phyloP scores from a whole-genome alignment of 305 asterid genomes.

The Coffea humblotiana region DNA sequence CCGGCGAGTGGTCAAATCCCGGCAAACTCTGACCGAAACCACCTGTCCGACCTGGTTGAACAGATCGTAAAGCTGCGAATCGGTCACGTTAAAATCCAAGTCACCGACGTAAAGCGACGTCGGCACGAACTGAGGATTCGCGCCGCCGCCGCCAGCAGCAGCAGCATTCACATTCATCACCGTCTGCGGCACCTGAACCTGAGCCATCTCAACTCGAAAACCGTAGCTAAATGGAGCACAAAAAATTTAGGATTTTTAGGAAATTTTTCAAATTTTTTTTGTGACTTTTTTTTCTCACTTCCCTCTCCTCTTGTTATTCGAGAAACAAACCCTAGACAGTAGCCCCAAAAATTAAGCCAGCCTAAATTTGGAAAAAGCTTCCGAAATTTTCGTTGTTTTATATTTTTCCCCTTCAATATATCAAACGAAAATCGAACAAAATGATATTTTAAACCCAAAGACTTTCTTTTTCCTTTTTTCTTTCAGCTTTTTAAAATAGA shows the following conservation, averaged over 20 bases:
- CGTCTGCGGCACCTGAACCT: slow-evolving; percentile 76
- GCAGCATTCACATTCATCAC: slow-evolving; percentile 29
- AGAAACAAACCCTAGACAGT: slow-evolving; percentile 34
- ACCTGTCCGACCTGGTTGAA: slow-evolving; percentile 86
- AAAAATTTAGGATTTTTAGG: slow-evolving; percentile 18
- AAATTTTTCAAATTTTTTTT: slow-evolving; percentile 38
- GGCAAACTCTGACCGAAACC: slow-evolving; percentile 93
- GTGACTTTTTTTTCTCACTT: slow-evolving; percentile 41
- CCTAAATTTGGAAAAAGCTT: slow-evolving; percentile 11
- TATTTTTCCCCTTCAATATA: background rate
- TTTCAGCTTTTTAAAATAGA: slow-evolving; percentile 1
- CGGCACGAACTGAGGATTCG: slow-evolving; percentile 49
- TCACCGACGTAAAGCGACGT: slow-evolving; percentile 95
- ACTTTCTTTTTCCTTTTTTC: slow-evolving; percentile 29
- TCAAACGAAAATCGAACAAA: slow-evolving; percentile 16
- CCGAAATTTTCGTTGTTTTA: slow-evolving; percentile 2
- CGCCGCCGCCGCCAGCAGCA: slow-evolving; percentile 22
- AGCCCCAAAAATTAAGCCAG: background rate
- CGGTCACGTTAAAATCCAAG: slow-evolving; percentile 81
- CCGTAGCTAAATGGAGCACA: slow-evolving; percentile 8
- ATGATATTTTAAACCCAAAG: slow-evolving; percentile 20
- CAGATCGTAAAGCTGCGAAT: slow-evolving; percentile 88
- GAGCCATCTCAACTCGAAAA: slow-evolving; percentile 62
- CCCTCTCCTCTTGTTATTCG: slow-evolving; percentile 96
- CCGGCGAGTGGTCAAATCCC: slow-evolving; percentile 70